These are phyloP conservation scores for Scedosporium apiospermum DNA, from an alignment of 2,329 filamentous ascomycete species.

Conservation along the genomic window DNA sequence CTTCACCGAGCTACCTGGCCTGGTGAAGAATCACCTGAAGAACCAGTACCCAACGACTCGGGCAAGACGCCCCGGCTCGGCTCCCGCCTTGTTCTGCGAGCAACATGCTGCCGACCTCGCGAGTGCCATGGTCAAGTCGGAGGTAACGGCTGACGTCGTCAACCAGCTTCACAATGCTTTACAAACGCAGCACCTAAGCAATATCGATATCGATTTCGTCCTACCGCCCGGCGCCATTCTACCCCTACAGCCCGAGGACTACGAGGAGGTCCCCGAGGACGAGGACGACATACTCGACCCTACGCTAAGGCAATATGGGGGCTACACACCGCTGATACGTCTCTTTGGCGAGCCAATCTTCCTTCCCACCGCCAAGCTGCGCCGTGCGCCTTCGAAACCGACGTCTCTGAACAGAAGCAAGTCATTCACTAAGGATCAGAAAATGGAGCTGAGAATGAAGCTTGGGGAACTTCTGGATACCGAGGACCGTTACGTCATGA, in stretches of 20 bases:
- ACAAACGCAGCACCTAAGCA: slow-evolving; percentile 71
- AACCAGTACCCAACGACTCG: slow-evolving; percentile 43
- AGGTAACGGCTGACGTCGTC: slow-evolving; percentile 65
- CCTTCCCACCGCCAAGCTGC: slow-evolving; percentile 73
- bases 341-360: slow-evolving; percentile 78
- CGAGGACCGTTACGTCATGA: slow-evolving; percentile 86
- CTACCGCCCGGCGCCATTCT: slow-evolving; percentile 69
- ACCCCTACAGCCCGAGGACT: slow-evolving; percentile 49
- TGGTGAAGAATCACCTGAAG: slow-evolving; percentile 63
- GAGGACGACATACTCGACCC: slow-evolving; percentile 59
- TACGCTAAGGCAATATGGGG: slow-evolving; percentile 60
- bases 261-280: slow-evolving; percentile 49
- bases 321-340: slow-evolving; percentile 67
- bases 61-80: slow-evolving; percentile 51
- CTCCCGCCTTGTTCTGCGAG: slow-evolving; percentile 70
- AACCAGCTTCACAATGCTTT: slow-evolving; percentile 65
- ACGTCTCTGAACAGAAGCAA: slow-evolving; percentile 70
- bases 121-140: slow-evolving; percentile 72
- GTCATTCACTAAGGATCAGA: slow-evolving; percentile 71
- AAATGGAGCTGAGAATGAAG: slow-evolving; percentile 75
- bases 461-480: slow-evolving; percentile 87
- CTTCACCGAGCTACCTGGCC: slow-evolving; percentile 74
- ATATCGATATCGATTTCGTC: slow-evolving; percentile 81
- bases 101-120: slow-evolving; percentile 89
- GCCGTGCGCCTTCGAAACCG: slow-evolving; percentile 78